These are phyloP conservation scores for Rhipidocladum racemiflorum DNA, from an alignment of 176 grass and related monocot genomes.

Conservation along the genomic window DNA sequence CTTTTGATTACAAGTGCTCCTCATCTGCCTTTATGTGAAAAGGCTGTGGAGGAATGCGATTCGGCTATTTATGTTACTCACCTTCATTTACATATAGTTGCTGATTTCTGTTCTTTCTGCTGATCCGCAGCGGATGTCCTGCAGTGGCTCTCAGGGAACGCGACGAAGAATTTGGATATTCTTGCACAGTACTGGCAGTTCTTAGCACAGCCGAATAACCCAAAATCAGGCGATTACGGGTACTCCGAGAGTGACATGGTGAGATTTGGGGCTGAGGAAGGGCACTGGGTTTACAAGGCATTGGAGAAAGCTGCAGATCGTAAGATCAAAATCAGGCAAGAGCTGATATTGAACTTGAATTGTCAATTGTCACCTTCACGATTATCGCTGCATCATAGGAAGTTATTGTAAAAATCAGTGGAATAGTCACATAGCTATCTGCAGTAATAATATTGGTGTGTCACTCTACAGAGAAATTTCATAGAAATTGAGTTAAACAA, in stretches of 20 bases:
- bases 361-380: neutral
- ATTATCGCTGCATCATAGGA: neutral
- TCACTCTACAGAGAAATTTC: neutral
- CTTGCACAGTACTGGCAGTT: constrained; percentile 91
- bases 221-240: constrained; percentile 74
- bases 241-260: constrained; percentile 71
- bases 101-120: constrained; percentile 10
- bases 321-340: constrained; percentile 70
- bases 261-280: constrained; percentile 64
- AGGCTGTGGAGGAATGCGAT: neutral
- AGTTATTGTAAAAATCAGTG: neutral
- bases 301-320: constrained; percentile 69
- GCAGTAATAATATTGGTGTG: neutral
- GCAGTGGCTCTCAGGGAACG: constrained; percentile 83
- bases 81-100: neutral
- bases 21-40: neutral
- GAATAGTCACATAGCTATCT: neutral
- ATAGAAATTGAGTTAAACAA: neutral
- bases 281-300: constrained; percentile 57
- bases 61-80: neutral
- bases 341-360: neutral
- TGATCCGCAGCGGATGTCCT: constrained; percentile 60
- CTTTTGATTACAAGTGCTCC: neutral
- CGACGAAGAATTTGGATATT: constrained; percentile 64
- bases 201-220: constrained; percentile 54